Base-by-base conservation (phyloP, 805 yeast genomes). In the Candida verbasci region DNA sequence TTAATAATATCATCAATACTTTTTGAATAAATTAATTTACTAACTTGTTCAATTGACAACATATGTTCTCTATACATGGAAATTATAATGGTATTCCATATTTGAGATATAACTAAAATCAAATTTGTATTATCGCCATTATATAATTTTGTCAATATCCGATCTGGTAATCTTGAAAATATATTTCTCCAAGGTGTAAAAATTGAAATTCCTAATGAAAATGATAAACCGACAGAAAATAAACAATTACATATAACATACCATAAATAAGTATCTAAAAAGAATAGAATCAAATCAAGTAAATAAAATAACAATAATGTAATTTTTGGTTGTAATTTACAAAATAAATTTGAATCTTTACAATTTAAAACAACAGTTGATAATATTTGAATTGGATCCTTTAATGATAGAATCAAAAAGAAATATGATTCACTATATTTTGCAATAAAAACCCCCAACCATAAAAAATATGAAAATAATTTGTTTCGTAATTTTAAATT, bases 31-130 rank as follows among this genome's bases (percentile, higher is more conserved):
- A 60, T 53, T 26, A 63, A 43, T 34, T 43, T 55, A 20, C 46
- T 61, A 7, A 70, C 72, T 42, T 74, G 78, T 22, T 62, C 52
- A 50, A 64, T 43, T 1, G 65, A 58, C 3, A 74, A 45, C 9
- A 59, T 25, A 27, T 62, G 64, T 15, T 74, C 76, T 27, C 76
- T 37, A 35, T 48, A 55, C 57, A 57, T 50, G 2, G 60, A 51
- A 14, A 57, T 32, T 2, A 56, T 41, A 9, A 57, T 48, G 8
- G 51, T 44, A 35, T 57, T 57, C 62, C 62, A 57, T n/a, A 57
- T 37, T 23, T 56, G 56, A 10, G 60, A 46, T 1, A 58, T 32
- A 37, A 32, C 17, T 26, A 32, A 14, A 7, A 43, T 21, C n/a
- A 41, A 27, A 18, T 26, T 25, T 14, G 35, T 30, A 7, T 28